These are phyloP conservation scores for Globisporangium paroecandrum DNA, from an alignment of 352 stramenopile genomes.

Conservation along the genomic window DNA sequence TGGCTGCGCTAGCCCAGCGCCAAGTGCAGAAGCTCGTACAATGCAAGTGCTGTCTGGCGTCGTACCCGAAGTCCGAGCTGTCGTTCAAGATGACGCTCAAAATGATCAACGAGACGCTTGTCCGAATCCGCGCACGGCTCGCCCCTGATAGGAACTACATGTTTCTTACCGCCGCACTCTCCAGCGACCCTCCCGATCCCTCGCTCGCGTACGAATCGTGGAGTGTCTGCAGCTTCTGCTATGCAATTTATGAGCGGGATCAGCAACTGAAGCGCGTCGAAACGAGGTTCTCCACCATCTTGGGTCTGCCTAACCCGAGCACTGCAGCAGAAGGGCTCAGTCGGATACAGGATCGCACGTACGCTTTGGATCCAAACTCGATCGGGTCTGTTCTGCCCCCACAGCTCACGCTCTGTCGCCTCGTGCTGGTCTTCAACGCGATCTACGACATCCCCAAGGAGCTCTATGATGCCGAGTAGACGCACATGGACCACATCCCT, in stretches of 20 bases:
- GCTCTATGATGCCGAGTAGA: constrained; percentile 64
- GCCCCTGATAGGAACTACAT: constrained; percentile 43
- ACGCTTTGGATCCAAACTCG: constrained; percentile 43
- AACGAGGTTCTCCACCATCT: constrained; percentile 44
- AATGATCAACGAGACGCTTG: constrained; percentile 84
- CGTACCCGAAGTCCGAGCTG: constrained; percentile 70
- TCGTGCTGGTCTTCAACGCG: constrained; percentile 74
- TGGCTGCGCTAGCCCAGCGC: constrained; percentile 38
- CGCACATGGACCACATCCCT: constrained; percentile 20
- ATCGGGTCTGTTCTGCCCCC: constrained; percentile 40
- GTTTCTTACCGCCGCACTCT: constrained; percentile 46
- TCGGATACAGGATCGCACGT: constrained; percentile 41
- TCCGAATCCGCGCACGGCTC: constrained; percentile 56
- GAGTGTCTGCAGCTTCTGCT: constrained; percentile 83
- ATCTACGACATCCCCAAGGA: constrained; percentile 82
- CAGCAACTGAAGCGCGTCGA: constrained; percentile 74
- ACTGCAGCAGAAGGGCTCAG: constrained; percentile 40
- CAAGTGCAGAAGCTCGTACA: constrained; percentile 70
- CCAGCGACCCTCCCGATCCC: constrained; percentile 40
- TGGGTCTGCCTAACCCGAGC: constrained; percentile 42
- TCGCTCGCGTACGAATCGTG: constrained; percentile 78
- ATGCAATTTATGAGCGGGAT: constrained; percentile 82
- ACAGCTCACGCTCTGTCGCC: constrained; percentile 71
- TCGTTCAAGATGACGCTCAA: constrained; percentile 87
- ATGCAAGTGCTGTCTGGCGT: constrained; percentile 77